Conservation (phyloP, 2,329 filamentous ascomycete genomes). For the Trichophyton simii region DNA sequence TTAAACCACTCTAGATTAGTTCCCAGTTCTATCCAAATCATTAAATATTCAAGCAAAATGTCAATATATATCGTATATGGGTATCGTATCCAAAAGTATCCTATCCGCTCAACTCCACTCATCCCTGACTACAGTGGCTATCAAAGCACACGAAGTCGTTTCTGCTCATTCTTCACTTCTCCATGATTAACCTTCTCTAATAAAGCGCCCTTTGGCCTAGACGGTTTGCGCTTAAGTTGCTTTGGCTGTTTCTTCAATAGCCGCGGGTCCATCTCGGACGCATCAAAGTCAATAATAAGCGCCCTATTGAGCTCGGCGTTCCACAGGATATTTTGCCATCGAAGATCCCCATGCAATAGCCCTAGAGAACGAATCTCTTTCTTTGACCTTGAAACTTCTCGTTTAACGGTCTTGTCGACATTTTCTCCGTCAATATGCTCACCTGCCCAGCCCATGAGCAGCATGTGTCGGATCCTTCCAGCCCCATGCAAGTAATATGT, state of each 20-base stretch:
- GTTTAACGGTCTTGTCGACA: slow-evolving; percentile 4
- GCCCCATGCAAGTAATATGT: slow-evolving; percentile 21
- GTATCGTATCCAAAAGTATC: too few species aligned
- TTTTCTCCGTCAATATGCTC: slow-evolving; percentile 9
- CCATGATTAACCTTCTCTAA: slow-evolving; percentile 6
- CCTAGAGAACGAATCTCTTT: slow-evolving; percentile 12
- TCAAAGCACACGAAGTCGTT: background rate
- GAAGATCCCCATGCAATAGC: slow-evolving; percentile 16
- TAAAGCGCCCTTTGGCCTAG: background rate
- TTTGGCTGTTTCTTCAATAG: background rate
- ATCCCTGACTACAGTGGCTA: too few species aligned
- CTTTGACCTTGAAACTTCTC: slow-evolving; percentile 8
- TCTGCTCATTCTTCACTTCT: background rate
- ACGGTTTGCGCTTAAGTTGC: background rate
- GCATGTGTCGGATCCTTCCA: slow-evolving; percentile 21
- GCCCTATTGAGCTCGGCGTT: slow-evolving; percentile 16
- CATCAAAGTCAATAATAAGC: slow-evolving; percentile 17
- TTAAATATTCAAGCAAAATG: too few species aligned
- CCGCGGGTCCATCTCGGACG: background rate
- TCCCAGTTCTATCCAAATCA: too few species aligned
- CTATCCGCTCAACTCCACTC: too few species aligned
- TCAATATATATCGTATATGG: too few species aligned
- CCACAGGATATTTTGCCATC: slow-evolving; percentile 18
- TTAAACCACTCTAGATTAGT: too few species aligned
- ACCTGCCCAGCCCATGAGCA: slow-evolving; percentile 22